Conservation (phyloP, 1,284 basidiomycete species). For the Pterulicium gracile region DNA sequence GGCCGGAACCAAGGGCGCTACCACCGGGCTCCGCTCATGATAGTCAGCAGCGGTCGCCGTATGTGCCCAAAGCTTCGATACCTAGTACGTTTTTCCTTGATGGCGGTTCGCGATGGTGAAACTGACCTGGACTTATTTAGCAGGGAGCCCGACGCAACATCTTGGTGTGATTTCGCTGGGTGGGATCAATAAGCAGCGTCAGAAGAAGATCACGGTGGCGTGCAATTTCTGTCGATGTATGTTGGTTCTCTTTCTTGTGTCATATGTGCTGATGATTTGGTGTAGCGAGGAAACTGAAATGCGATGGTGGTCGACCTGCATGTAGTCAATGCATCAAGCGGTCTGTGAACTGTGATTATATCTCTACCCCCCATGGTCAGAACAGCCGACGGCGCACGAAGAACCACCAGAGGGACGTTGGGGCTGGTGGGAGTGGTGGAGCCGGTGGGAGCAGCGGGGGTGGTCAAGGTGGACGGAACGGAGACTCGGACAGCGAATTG, state of each 20-base stretch:
- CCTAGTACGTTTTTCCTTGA: no score
- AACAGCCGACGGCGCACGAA: conserved; percentile 55
- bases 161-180: not conserved
- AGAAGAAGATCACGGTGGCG: conserved; percentile 74
- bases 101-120: no score
- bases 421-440: conserved; percentile 50
- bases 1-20: no score
- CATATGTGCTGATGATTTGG: conserved; percentile 10
- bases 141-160: not conserved
- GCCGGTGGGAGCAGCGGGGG: no score
- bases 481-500: no score
- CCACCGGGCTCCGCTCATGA: no score
- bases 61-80: no score
- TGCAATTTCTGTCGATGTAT: conserved; percentile 80
- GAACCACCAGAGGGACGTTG: conserved; percentile 41
- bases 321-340: conserved; percentile 72
- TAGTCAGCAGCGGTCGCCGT: no score
- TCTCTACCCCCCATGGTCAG: conserved; percentile 30
- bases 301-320: conserved; percentile 69
- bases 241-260: conserved; percentile 18
- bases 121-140: no score
- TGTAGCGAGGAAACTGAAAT: conserved; percentile 72
- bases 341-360: conserved; percentile 65
- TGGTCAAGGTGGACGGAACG: no score
- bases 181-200: conserved; percentile 25